Percentiles rank a stretch among this genome's conserved stretches.
Conservation (phyloP, 306 rosid genomes). For the Cicer bijugum region DNA sequence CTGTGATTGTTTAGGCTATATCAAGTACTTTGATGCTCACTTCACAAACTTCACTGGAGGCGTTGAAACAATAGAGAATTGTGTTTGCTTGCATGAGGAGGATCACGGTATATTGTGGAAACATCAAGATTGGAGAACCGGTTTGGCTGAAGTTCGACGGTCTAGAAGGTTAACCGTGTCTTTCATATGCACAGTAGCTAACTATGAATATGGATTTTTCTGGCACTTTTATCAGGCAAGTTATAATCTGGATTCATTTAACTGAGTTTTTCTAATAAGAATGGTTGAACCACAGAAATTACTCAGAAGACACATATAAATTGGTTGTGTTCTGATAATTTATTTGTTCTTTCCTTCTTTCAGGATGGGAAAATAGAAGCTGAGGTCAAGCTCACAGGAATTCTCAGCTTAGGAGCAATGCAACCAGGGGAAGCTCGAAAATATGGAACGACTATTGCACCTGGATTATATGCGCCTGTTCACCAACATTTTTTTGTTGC, state of each 20-base stretch:
- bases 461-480: conserved; percentile 84
- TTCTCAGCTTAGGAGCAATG: conserved; percentile 81
- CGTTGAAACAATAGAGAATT: conserved; percentile 80
- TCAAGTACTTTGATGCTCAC: conserved; percentile 79
- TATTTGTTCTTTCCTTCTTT: conserved; percentile 34
- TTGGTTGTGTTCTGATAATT: conserved; percentile 18
- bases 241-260: conserved; percentile 32
- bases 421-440: conserved; percentile 80
- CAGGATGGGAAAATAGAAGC: conserved; percentile 91
- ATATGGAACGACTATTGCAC: conserved; percentile 87
- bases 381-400: conserved; percentile 80
- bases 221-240: conserved; percentile 91
- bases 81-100: conserved; percentile 87
- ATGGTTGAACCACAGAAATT: conserved; percentile 15
- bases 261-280: conserved; percentile 22
- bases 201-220: conserved; percentile 82
- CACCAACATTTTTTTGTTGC: conserved; percentile 89
- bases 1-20: conserved; percentile 78
- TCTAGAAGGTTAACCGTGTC: conserved; percentile 82
- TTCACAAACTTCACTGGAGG: conserved; percentile 78
- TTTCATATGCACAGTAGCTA: conserved; percentile 79
- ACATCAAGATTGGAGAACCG: conserved; percentile 92
- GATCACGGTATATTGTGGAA: conserved; percentile 87
- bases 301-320: no score
- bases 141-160: conserved; percentile 82